These are phyloP conservation scores for Cryphonectria naterciae DNA, from an alignment of 2,329 filamentous ascomycete genomes.

Conservation along the genomic window DNA sequence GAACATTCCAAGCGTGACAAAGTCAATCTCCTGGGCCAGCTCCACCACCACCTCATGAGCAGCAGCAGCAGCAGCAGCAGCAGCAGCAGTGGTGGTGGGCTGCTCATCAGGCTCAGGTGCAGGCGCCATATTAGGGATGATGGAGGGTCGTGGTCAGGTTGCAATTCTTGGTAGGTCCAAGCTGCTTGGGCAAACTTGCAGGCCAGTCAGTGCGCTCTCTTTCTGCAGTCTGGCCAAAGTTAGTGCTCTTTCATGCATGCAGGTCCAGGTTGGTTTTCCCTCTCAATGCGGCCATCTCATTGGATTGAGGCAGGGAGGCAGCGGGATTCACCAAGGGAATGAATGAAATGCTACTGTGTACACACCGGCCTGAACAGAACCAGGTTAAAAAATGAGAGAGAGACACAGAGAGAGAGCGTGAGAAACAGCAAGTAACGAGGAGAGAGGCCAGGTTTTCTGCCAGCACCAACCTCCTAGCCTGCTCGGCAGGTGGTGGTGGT, in stretches of 20 bases:
- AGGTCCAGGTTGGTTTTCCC: background rate
- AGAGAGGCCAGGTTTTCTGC: background rate
- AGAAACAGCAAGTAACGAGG: background rate
- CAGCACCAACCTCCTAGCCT: background rate
- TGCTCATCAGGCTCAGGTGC: slow-evolving; percentile 36
- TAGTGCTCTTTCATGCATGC: background rate
- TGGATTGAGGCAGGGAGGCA: background rate
- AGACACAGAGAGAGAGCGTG: background rate
- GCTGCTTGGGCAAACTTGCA: background rate
- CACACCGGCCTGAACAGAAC: background rate
- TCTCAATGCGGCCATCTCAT: background rate
- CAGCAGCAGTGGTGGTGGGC: background rate
- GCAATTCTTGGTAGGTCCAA: background rate
- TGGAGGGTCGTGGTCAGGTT: slow-evolving; percentile 3
- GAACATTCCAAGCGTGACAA: slow-evolving; percentile 74
- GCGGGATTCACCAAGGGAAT: background rate
- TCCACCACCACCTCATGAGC: slow-evolving; percentile 25
- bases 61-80: no score
- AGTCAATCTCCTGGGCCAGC: slow-evolving; percentile 57
- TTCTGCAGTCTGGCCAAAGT: background rate
- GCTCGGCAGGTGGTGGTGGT: background rate
- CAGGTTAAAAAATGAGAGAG: background rate
- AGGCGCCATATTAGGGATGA: slow-evolving; percentile 36
- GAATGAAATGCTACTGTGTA: background rate
- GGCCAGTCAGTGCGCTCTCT: background rate